A percentile compares a stretch with the other conserved stretches of the same genome.
phyloP scores from a whole-genome alignment of 306 rosid species.

The Medicago ruthenica region DNA sequence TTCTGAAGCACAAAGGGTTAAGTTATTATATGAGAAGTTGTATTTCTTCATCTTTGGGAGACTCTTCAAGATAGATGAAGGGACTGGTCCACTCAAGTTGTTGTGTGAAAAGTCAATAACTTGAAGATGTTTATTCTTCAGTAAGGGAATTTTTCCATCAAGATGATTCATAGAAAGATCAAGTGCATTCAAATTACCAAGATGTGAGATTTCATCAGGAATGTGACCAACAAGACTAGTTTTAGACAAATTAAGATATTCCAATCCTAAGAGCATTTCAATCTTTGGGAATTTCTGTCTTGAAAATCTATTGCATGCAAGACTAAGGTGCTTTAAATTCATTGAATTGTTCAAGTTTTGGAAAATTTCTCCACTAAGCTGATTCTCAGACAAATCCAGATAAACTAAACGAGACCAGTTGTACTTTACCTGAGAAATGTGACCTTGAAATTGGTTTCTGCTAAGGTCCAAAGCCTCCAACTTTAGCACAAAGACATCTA shows the following conservation, averaged over 20 bases:
- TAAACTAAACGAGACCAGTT: constrained; percentile 79
- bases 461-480: constrained; percentile 84
- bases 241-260: constrained; percentile 83
- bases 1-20: constrained; percentile 74
- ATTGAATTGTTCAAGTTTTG: constrained; percentile 56
- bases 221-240: constrained; percentile 72
- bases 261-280: constrained; percentile 60
- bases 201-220: constrained; percentile 65
- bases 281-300: constrained; percentile 68
- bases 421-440: constrained; percentile 79
- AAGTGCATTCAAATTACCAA: constrained; percentile 66
- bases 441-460: constrained; percentile 86
- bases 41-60: constrained; percentile 78
- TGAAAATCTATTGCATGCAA: constrained; percentile 82
- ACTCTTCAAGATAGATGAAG: constrained; percentile 60
- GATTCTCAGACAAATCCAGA: constrained; percentile 90
- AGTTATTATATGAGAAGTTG: constrained; percentile 92
- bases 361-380: constrained; percentile 75
- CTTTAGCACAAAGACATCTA: constrained; percentile 63
- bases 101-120: constrained; percentile 81
- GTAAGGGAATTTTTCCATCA: constrained; percentile 63
- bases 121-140: constrained; percentile 56
- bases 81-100: constrained; percentile 84
- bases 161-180: constrained; percentile 88
- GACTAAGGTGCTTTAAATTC: constrained; percentile 76